These are phyloP conservation scores for Lepraria neglecta DNA, from an alignment of 495 filamentous ascomycete species.

Conservation along the genomic window DNA sequence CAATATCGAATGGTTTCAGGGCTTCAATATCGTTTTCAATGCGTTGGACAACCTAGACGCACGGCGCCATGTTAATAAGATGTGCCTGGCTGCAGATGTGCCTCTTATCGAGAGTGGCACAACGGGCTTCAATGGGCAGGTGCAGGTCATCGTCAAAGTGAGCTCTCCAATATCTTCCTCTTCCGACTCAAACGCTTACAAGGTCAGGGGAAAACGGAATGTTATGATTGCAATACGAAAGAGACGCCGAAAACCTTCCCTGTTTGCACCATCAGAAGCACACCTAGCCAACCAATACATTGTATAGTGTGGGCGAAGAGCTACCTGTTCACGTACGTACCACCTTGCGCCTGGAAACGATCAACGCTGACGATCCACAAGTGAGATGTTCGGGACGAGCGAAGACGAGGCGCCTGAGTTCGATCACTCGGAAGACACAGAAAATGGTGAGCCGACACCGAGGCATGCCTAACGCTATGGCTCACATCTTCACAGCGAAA, in stretches of 20 bases:
- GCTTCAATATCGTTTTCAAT: constrained; percentile 87
- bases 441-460: constrained; percentile 54
- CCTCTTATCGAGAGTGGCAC: constrained; percentile 95
- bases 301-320: constrained; percentile 99
- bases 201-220: constrained; percentile 73
- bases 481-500: constrained; percentile 47
- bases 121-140: constrained; percentile 96
- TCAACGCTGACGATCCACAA: constrained; percentile 29
- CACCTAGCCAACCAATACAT: constrained; percentile 90
- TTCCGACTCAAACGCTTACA: constrained; percentile 20
- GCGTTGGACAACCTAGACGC: constrained; percentile 95
- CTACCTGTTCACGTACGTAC: constrained; percentile 71
- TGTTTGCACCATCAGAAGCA: constrained; percentile 94
- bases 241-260: constrained; percentile 85
- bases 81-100: constrained; percentile 89
- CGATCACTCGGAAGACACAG: constrained; percentile 68
- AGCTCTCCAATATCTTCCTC: constrained; percentile 9
- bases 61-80: constrained; percentile 89
- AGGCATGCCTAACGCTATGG: not conserved
- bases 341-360: not conserved
- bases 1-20: constrained; percentile 80
- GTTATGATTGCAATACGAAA: constrained; percentile 91
- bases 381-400: constrained; percentile 85
- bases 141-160: constrained; percentile 88
- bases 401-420: constrained; percentile 75